A percentile compares a stretch with the other conserved stretches of the same genome.
Conservation (phyloP, 2,329 filamentous ascomycete genomes). For the Botrytis fragariae region DNA sequence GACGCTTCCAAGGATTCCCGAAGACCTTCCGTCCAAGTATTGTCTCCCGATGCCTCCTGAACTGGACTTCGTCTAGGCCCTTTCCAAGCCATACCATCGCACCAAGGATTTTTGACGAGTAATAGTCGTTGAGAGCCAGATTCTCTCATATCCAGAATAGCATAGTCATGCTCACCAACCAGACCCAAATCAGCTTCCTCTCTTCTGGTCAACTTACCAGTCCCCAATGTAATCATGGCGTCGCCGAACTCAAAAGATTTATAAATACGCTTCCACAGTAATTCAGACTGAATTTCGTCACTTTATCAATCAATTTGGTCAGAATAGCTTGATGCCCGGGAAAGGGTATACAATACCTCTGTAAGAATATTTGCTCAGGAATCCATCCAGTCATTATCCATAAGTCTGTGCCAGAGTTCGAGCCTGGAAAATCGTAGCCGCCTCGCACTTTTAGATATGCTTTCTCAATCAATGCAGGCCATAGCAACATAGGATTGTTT, state of each 20-base stretch:
- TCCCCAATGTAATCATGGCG: constrained; percentile 86
- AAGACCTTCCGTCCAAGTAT: constrained; percentile 30
- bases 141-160: constrained; percentile 76
- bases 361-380: constrained; percentile 89
- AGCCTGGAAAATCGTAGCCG: constrained; percentile 96
- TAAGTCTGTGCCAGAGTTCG: constrained; percentile 92
- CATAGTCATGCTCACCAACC: constrained; percentile 90
- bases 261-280: constrained; percentile 75
- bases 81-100: constrained; percentile 73
- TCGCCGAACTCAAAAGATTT: constrained; percentile 73
- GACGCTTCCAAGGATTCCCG: constrained; percentile 29
- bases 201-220: constrained; percentile 71
- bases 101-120: constrained; percentile 95
- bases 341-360: constrained; percentile 50
- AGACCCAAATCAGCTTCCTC: constrained; percentile 81
- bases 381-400: constrained; percentile 96
- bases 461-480: constrained; percentile 93
- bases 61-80: constrained; percentile 41
- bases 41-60: constrained; percentile 8
- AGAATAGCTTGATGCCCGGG: background rate
- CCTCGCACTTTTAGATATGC: constrained; percentile 94
- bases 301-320: constrained; percentile 41
- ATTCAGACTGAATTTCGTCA: constrained; percentile 72
- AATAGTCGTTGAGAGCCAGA: constrained; percentile 62
- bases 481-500: constrained; percentile 75